These are phyloP conservation scores for Aureobasidium sp. DNA, from an alignment of 2,329 filamentous ascomycete genomes.

Conservation along the genomic window DNA sequence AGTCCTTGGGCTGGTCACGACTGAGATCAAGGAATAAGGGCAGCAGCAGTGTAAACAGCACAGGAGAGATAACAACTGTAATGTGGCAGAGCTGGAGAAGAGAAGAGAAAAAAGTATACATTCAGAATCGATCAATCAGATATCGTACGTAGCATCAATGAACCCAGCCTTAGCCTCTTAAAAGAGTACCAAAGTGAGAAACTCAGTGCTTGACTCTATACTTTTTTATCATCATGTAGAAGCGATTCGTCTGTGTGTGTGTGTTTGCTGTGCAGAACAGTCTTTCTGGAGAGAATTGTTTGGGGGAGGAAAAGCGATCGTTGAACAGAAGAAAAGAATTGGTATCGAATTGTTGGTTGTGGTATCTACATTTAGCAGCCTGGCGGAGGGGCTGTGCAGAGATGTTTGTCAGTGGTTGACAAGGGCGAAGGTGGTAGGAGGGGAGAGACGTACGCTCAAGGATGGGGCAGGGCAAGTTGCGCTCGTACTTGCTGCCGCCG, in stretches of 20 bases:
- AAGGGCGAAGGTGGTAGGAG: not conserved
- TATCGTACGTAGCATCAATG: constrained; percentile 9
- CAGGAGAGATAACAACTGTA: not conserved
- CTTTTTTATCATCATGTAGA: constrained; percentile 8
- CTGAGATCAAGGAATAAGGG: not conserved
- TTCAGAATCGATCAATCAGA: not conserved
- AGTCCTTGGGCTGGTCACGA: not conserved
- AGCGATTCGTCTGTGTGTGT: not conserved
- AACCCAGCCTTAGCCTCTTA: not conserved
- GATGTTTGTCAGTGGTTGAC: constrained; percentile 4
- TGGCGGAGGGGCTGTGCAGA: constrained; percentile 39
- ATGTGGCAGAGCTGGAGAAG: no score
- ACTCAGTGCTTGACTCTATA: constrained; percentile 8
- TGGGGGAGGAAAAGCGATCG: not conserved
- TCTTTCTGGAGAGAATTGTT: not conserved
- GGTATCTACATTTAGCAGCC: constrained; percentile 13
- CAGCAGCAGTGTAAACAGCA: not conserved
- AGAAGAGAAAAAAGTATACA: not conserved
- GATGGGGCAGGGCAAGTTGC: constrained; percentile 75
- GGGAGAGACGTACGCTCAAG: constrained; percentile 60
- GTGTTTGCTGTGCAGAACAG: not conserved
- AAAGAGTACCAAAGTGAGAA: not conserved
- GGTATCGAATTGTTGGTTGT: constrained; percentile 2
- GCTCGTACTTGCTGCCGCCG: constrained; percentile 93
- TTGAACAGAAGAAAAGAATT: constrained; percentile 11